Percentiles rank a stretch among this genome's conserved stretches.
Conservation (phyloP, 2,329 filamentous ascomycete genomes). For the Calonectria ilicicola region DNA sequence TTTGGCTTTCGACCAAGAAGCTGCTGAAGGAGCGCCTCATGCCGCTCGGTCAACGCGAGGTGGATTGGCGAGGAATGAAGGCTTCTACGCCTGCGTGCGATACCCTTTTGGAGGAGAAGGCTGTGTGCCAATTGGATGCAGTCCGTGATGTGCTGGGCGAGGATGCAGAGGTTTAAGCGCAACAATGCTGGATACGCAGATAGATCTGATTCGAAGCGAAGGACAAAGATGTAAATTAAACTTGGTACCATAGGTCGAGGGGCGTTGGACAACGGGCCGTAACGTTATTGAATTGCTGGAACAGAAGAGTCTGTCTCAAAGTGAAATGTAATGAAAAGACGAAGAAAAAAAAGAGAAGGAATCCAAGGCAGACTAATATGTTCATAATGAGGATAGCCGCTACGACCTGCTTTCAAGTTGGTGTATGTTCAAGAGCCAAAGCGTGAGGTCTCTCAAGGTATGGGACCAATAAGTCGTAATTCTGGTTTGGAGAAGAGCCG, state of each 20-base stretch:
- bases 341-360: conserved; percentile 9
- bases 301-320: conserved; percentile 31
- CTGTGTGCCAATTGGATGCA: conserved; percentile 75
- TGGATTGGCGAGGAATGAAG: conserved; percentile 67
- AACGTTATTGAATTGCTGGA: conserved; percentile 35
- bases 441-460: too few species aligned
- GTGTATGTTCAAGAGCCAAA: background rate
- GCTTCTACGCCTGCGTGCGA: conserved; percentile 57
- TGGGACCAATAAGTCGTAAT: background rate
- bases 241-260: conserved; percentile 34
- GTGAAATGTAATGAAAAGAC: conserved; percentile 1
- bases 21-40: conserved; percentile 79
- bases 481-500: conserved; percentile 22
- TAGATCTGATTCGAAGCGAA: conserved; percentile 28
- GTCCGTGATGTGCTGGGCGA: conserved; percentile 68
- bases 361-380: background rate
- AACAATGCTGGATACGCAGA: conserved; percentile 11
- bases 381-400: conserved; percentile 1
- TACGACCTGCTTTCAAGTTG: background rate
- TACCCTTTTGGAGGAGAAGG: conserved; percentile 80
- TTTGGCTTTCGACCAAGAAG: conserved; percentile 78
- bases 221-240: conserved; percentile 37
- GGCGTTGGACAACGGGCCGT: conserved; percentile 41
- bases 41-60: conserved; percentile 78
- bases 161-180: conserved; percentile 55